phyloP scores from a whole-genome alignment of 176 grass and related monocot species.

The Ananas comosus region DNA sequence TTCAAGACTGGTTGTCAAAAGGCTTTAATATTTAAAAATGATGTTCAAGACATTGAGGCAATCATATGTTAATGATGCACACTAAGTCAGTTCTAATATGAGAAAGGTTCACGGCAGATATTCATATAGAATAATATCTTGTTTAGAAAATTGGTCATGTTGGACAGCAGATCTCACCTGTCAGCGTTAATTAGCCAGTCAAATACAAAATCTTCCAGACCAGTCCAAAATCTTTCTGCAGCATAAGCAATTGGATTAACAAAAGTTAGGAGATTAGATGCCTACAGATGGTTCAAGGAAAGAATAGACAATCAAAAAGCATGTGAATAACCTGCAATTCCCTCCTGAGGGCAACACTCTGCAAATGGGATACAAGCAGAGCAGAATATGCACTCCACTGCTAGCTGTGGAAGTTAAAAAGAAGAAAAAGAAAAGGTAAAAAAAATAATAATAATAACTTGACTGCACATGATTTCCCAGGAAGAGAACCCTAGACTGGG shows the following conservation, averaged over 20 bases:
- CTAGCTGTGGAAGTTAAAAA: conserved; percentile 49
- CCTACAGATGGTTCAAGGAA: conserved; percentile 6
- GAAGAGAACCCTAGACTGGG: too few relatives aligned
- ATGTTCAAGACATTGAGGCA: too few relatives aligned
- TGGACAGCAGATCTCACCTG: conserved; percentile 39
- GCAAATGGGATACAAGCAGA: conserved; percentile 96
- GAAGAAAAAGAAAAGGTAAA: conserved; percentile 14
- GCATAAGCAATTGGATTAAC: conserved; percentile 18
- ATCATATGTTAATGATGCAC: too few relatives aligned
- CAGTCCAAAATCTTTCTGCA: conserved; percentile 89
- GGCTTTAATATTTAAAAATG: not conserved
- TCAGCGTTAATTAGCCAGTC: conserved; percentile 99
- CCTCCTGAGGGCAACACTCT: conserved; percentile 86
- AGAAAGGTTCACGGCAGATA: not conserved
- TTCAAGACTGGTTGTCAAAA: not conserved
- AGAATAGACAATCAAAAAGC: conserved; percentile 17
- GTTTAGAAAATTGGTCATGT: not conserved
- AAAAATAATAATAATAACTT: not conserved
- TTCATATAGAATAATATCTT: not conserved
- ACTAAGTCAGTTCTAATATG: too few relatives aligned
- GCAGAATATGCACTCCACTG: conserved; percentile 96
- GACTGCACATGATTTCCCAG: too few relatives aligned
- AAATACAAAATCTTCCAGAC: conserved; percentile 89
- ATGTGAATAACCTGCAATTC: conserved; percentile 67
- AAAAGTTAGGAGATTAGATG: conserved; percentile 22